Evolutionary conservation across 306 rosid genomes (phyloP), one percentile per base, ranked within the genome.

Genomic region (Alnus rubra): DNA sequence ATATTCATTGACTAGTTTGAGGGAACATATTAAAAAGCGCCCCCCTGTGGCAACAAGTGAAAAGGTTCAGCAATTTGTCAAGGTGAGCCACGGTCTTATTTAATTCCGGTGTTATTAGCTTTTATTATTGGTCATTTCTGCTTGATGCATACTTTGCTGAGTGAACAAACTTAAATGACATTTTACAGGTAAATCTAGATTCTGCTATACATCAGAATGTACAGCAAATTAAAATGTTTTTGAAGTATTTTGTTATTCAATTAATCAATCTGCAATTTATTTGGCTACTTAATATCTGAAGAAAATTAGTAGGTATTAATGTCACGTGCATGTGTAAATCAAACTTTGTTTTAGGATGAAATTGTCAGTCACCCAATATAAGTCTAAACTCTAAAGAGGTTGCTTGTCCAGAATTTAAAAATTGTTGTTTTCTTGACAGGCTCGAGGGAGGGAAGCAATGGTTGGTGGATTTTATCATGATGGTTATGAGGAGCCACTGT

Each of bases 21-120:
- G 98, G 86, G 98, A 95, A 86, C 98, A 95, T 82, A 95, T 92
- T 72, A 95, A 95, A 88, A 95, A 95, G 79, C 91, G 98, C 59
- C 98, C 98, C 65, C 98, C 98, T 13, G 82, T 91, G 83, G 97
- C 98, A 73, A 88, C 98, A 63, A 87, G 94, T 23, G 98, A 95
- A 90, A 95, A 95, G 90, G 87, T 92, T 86, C 98, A 95, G 90
- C 98, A 88, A 84, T 89, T 86, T 79, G 91, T 92, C n/a, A 92
- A 86, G 94, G 99, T 93, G 82, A 75, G 84, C 78, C 75, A 58
- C 8, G 28, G 74, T 70, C 71, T 18, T 76, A 9, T 69, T 76
- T 75, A 7, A 58, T 72, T 37, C 71, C 53, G 9, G 28, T 37
- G 47, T 65, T 18, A 15, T 8, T 31, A 62, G 4, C 54, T 59